A percentile compares a stretch with the other conserved stretches of the same genome.
phyloP scores from a whole-genome alignment of 345 rosid genomes.

The Schrenkiella parvula region DNA sequence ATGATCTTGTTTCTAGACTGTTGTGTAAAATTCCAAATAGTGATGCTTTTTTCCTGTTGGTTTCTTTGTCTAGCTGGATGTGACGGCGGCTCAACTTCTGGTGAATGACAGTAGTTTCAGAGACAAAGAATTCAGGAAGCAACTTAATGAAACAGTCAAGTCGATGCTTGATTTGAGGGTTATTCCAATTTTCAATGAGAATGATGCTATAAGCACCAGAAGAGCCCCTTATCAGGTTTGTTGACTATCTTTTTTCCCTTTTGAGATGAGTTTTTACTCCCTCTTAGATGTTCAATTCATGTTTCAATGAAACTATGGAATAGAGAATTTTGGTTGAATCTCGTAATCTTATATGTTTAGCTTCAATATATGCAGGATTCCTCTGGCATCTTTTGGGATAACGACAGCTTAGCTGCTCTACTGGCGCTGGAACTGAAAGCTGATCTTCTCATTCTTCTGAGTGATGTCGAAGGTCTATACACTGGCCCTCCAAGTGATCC shows the following conservation, averaged over 20 bases:
- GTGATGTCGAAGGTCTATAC: conserved; percentile 96
- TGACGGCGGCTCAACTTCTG: conserved; percentile 92
- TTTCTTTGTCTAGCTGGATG: conserved; percentile 66
- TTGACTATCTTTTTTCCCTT: conserved; percentile 3
- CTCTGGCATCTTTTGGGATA: conserved; percentile 99
- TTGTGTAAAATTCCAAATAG: not conserved
- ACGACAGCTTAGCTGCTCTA: conserved; percentile 95
- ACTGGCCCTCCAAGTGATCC: conserved; percentile 98
- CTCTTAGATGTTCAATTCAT: not conserved
- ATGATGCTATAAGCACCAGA: conserved; percentile 96
- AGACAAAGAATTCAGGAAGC: conserved; percentile 76
- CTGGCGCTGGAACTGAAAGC: conserved; percentile 91
- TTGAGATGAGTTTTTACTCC: not conserved
- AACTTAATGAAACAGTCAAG: conserved; percentile 71
- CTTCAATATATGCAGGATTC: conserved; percentile 65
- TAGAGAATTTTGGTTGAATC: not conserved
- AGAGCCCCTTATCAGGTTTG: conserved; percentile 97
- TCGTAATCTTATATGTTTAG: not conserved
- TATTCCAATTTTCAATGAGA: conserved; percentile 93
- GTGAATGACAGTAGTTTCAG: conserved; percentile 89
- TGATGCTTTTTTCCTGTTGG: not conserved
- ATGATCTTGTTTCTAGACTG: not conserved
- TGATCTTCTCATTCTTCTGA: conserved; percentile 87
- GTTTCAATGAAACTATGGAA: not conserved
- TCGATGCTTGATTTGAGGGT: conserved; percentile 67